Conservation (phyloP, 2,329 filamentous ascomycete species). For the Esteya vermicola region DNA sequence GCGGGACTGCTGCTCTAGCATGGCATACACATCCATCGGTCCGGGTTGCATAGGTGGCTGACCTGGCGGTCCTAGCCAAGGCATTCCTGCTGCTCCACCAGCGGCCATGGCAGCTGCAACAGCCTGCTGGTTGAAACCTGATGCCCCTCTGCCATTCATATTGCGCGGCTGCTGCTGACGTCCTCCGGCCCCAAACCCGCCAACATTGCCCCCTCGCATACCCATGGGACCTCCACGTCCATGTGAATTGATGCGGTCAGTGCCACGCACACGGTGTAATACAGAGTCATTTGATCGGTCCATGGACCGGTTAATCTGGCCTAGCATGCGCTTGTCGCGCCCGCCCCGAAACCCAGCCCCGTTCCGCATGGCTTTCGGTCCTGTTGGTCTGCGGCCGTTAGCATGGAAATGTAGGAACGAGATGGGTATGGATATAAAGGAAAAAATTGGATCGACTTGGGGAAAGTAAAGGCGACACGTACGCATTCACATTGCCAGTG, state of each 20-base stretch:
- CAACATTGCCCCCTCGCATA: conserved; percentile 40
- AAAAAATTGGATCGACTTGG: too few relatives aligned
- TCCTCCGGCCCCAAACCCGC: conserved; percentile 15
- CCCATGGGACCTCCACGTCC: conserved; percentile 57
- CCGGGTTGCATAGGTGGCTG: conserved; percentile 17
- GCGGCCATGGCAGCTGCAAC: conserved; percentile 24
- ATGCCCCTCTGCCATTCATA: conserved; percentile 33
- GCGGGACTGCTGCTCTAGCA: conserved; percentile 75
- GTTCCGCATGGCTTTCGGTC: conserved; percentile 88
- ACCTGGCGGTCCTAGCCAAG: conserved; percentile 33
- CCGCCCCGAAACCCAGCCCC: conserved; percentile 38
- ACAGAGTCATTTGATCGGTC: conserved; percentile 62
- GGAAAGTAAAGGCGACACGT: conserved; percentile 19
- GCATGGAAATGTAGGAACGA: conserved; percentile 12
- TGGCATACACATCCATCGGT: conserved; percentile 50
- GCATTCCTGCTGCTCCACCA: conserved; percentile 16
- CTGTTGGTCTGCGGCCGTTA: conserved; percentile 61
- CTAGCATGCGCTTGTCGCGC: conserved; percentile 70
- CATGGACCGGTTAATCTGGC: conserved; percentile 71
- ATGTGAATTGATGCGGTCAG: conserved; percentile 69
- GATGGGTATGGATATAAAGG: not conserved
- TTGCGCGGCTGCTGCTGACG: conserved; percentile 26
- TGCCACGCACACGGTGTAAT: conserved; percentile 68
- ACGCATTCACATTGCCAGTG: conserved; percentile 40
- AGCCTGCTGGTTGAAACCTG: conserved; percentile 35